A percentile compares a stretch with the other conserved stretches of the same genome.
These are phyloP conservation scores for Plantago lanceolata DNA, from an alignment of 305 asterid genomes.

Conservation along the genomic window DNA sequence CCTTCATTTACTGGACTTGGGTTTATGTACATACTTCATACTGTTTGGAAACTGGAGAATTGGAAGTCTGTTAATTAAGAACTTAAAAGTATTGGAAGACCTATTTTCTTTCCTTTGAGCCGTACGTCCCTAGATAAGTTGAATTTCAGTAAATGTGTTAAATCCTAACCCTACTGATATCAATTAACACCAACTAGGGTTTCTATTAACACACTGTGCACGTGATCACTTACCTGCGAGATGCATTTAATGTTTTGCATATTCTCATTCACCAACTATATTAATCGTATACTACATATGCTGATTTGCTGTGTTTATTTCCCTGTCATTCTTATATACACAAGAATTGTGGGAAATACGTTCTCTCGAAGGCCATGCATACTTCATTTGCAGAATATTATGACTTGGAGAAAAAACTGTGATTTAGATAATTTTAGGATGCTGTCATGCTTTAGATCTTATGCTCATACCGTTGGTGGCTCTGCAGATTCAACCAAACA, in stretches of 20 bases:
- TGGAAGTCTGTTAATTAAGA: conserved; percentile 1
- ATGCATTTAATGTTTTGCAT: too few relatives aligned
- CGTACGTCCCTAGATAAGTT: conserved; percentile 18
- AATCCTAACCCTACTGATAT: not conserved
- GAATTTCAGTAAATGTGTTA: not conserved
- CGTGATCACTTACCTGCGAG: too few relatives aligned
- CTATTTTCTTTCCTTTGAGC: conserved; percentile 14
- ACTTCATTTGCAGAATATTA: conserved; percentile 7
- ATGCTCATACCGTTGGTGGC: conserved; percentile 8
- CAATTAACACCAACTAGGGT: not conserved
- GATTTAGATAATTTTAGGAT: conserved; percentile 1
- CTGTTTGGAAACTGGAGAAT: conserved; percentile 16
- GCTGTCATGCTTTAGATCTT: conserved; percentile 10
- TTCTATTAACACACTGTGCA: not conserved
- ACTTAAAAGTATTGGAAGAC: conserved; percentile 5
- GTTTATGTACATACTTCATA: conserved; percentile 13
- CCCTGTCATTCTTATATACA: not conserved
- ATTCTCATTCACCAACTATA: too few relatives aligned
- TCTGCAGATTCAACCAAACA: conserved; percentile 85
- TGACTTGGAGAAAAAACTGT: not conserved
- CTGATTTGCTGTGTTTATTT: not conserved
- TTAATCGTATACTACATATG: too few relatives aligned
- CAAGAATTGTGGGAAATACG: not conserved
- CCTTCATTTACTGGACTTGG: conserved; percentile 16
- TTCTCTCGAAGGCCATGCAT: conserved; percentile 3